Evolutionary conservation across 371 early-diverging fungal genomes (phyloP).

Genomic region (Syncephalastrum sp.): DNA sequence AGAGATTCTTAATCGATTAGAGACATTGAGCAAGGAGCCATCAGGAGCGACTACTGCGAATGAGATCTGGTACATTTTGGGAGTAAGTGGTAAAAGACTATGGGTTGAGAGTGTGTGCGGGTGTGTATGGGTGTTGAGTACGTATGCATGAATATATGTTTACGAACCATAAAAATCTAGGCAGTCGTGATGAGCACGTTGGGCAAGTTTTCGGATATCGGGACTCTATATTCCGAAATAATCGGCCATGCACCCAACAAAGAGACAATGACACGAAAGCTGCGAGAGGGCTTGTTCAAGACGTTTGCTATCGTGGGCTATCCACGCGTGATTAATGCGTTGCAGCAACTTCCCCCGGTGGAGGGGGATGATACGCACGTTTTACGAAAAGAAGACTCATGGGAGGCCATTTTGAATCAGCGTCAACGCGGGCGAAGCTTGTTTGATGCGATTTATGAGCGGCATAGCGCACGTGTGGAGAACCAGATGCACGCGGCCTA

Average conservation of each 20-base stretch:
- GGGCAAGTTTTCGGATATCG: conserved; percentile 29
- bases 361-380: conserved; percentile 18
- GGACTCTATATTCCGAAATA: conserved; percentile 20
- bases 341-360: conserved; percentile 22
- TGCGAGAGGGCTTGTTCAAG: conserved; percentile 40
- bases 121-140: background rate
- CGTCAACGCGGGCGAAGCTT: conserved; percentile 51
- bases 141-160: background rate
- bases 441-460: conserved; percentile 33
- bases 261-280: conserved; percentile 20
- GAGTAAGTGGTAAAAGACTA: conserved; percentile 1
- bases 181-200: conserved; percentile 28
- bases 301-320: conserved; percentile 34
- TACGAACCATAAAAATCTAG: conserved; percentile 8
- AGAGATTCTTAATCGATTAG: too few species aligned
- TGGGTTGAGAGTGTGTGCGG: background rate
- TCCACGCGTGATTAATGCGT: conserved; percentile 38
- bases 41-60: too few species aligned
- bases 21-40: too few species aligned
- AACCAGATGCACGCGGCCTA: conserved; percentile 25
- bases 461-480: conserved; percentile 27
- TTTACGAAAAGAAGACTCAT: conserved; percentile 36
- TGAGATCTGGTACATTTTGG: conserved; percentile 7
- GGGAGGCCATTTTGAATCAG: conserved; percentile 80
- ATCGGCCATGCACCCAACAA: conserved; percentile 10